A percentile compares a stretch with the other conserved stretches of the same genome.
phyloP scores from a whole-genome alignment of 805 yeast genomes.

The Saccharomycopsis sp. region DNA sequence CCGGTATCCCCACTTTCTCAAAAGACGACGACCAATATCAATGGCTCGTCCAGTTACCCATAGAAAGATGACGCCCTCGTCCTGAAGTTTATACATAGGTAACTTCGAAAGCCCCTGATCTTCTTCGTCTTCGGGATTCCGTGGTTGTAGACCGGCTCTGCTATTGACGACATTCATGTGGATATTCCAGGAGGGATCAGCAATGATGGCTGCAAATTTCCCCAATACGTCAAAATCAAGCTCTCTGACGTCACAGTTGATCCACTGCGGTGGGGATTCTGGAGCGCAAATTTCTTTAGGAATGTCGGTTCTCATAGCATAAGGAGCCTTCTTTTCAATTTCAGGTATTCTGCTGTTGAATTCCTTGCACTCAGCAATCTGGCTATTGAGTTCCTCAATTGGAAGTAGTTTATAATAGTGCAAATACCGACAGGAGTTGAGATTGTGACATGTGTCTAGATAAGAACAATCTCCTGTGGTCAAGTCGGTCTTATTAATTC shows the following conservation, averaged over 20 bases:
- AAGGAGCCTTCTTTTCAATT: conserved; percentile 10
- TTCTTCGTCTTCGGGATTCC: conserved; percentile 28
- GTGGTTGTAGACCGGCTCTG: conserved; percentile 43
- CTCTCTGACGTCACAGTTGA: conserved; percentile 71
- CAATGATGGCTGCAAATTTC: conserved; percentile 73
- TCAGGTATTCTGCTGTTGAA: conserved; percentile 24
- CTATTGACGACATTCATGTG: conserved; percentile 56
- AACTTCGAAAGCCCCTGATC: conserved; percentile 66
- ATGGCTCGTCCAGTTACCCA: conserved; percentile 97
- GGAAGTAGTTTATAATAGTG: conserved; percentile 62
- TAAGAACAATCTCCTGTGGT: conserved; percentile 87
- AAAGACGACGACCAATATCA: conserved; percentile 75
- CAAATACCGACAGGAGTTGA: conserved; percentile 69
- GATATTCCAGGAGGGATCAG: conserved; percentile 97
- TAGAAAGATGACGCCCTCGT: conserved; percentile 73
- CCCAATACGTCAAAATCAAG: conserved; percentile 70
- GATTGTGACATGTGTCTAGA: conserved; percentile 87
- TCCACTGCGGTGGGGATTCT: conserved; percentile 68
- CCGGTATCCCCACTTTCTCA: conserved; percentile 75
- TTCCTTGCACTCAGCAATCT: conserved; percentile 11
- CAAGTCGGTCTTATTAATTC: conserved; percentile 49
- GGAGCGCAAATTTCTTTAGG: conserved; percentile 30
- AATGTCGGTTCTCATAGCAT: conserved; percentile 17
- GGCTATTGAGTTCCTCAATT: conserved; percentile 9
- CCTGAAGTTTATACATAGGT: conserved; percentile 63